Percentiles rank a stretch among this genome's conserved stretches.
Conservation (phyloP, 108 stramenopile species). For the Mediolabrus comicus region DNA sequence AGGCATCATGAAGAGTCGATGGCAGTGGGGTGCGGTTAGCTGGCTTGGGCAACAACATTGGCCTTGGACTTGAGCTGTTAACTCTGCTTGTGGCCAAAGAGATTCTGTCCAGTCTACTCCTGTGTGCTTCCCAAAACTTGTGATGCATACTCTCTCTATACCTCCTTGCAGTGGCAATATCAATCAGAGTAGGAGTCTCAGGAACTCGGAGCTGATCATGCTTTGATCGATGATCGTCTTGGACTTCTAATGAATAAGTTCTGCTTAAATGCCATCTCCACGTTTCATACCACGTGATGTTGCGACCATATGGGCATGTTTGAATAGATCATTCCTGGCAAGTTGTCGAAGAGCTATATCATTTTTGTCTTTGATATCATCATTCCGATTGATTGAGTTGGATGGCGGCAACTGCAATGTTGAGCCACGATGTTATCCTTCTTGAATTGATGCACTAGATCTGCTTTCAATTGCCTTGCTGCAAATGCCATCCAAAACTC, state of each 20-base stretch:
- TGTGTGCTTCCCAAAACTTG: constrained; percentile 12
- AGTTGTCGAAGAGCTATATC: neutral
- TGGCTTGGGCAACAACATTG: neutral
- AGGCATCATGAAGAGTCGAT: constrained; percentile 12
- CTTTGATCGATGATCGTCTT: neutral
- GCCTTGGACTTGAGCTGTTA: neutral
- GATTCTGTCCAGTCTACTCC: neutral
- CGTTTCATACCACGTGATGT: constrained; percentile 18
- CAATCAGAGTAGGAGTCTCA: neutral
- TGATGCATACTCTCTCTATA: constrained; percentile 9
- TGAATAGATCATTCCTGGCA: constrained; percentile 20
- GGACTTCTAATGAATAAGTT: neutral
- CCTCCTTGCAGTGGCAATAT: neutral
- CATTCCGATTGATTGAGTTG: neutral
- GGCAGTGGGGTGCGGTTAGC: constrained; percentile 10
- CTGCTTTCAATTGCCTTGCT: neutral
- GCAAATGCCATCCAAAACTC: neutral
- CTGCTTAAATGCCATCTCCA: constrained; percentile 14
- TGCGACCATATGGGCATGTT: constrained; percentile 19
- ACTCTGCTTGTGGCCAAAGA: neutral
- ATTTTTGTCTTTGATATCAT: neutral
- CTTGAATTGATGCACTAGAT: neutral
- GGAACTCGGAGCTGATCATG: neutral
- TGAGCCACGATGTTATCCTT: neutral
- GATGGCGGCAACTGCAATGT: neutral